These are phyloP conservation scores for Penicillium sp. DNA, from an alignment of 2,329 filamentous ascomycete genomes.

Conservation along the genomic window DNA sequence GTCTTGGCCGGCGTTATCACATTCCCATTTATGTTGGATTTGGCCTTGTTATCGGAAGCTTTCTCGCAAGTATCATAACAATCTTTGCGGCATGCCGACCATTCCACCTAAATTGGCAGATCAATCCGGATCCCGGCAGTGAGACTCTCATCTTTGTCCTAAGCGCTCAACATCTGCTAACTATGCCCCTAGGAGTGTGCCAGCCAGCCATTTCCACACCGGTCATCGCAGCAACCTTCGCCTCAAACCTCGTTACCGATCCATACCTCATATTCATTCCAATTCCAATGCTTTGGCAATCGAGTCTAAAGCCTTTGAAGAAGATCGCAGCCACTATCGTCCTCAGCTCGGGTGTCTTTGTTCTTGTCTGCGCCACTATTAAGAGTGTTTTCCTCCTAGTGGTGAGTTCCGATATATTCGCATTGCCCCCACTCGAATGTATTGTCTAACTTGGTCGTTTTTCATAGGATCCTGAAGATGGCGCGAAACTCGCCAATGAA, in stretches of 20 bases:
- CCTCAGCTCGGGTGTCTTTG: slow-evolving; percentile 53
- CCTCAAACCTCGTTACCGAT: slow-evolving; percentile 55
- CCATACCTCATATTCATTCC: slow-evolving; percentile 58
- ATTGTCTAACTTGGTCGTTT: neutral
- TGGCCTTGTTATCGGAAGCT: slow-evolving; percentile 46
- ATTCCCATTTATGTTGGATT: slow-evolving; percentile 51
- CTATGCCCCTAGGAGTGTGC: slow-evolving; percentile 38
- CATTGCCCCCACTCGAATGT: neutral
- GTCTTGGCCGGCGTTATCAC: slow-evolving; percentile 25
- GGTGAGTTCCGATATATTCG: slow-evolving; percentile 17
- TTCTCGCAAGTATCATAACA: slow-evolving; percentile 47
- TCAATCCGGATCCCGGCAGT: slow-evolving; percentile 56
- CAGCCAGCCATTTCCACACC: slow-evolving; percentile 49
- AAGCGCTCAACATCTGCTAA: neutral
- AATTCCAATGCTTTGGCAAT: slow-evolving; percentile 54
- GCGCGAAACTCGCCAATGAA: slow-evolving; percentile 33
- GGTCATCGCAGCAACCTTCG: slow-evolving; percentile 49
- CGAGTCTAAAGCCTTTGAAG: slow-evolving; percentile 46
- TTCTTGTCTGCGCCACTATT: slow-evolving; percentile 52
- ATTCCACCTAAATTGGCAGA: slow-evolving; percentile 55
- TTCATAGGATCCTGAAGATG: slow-evolving; percentile 29
- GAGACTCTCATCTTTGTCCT: slow-evolving; percentile 24
- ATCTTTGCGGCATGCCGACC: slow-evolving; percentile 53
- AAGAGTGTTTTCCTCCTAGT: slow-evolving; percentile 51
- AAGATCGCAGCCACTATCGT: slow-evolving; percentile 52